Conservation (phyloP, 2,329 filamentous ascomycete genomes). For the Penicillium hordei region DNA sequence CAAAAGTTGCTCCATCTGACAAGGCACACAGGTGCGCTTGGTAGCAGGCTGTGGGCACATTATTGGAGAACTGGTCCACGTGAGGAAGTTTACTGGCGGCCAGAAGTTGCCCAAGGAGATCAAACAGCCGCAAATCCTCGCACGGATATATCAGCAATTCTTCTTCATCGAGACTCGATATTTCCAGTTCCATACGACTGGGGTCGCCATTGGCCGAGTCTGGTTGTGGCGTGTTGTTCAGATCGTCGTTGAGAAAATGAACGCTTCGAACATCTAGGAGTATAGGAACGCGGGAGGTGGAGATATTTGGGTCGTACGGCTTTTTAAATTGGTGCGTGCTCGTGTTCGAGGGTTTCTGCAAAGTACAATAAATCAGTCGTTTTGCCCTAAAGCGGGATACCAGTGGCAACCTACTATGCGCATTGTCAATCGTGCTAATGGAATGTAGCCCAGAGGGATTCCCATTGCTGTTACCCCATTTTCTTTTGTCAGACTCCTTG, state of each 20-base stretch:
- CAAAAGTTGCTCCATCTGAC: slow-evolving; percentile 22
- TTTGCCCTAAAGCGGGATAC: slow-evolving; percentile 3
- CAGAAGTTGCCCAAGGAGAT: slow-evolving; percentile 27
- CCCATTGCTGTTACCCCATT: slow-evolving; percentile 18
- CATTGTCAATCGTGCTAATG: slow-evolving; percentile 32
- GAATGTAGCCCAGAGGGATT: slow-evolving; percentile 34
- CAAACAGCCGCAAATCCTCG: slow-evolving; percentile 15
- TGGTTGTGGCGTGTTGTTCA: neutral
- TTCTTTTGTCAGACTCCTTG: slow-evolving; percentile 19
- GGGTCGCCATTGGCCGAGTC: slow-evolving; percentile 2
- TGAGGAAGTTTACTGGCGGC: slow-evolving; percentile 22
- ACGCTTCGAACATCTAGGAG: slow-evolving; percentile 15
- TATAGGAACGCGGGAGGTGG: slow-evolving; percentile 21
- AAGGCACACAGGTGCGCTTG: slow-evolving; percentile 28
- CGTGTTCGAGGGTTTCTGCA: slow-evolving; percentile 21
- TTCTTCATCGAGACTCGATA: slow-evolving; percentile 15
- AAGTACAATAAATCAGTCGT: slow-evolving; percentile 2
- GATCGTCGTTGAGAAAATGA: neutral
- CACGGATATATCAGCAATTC: slow-evolving; percentile 22
- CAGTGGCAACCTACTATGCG: slow-evolving; percentile 31
- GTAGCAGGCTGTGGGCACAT: slow-evolving; percentile 31
- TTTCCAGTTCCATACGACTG: slow-evolving; percentile 24
- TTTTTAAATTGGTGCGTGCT: neutral
- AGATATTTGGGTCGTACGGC: neutral
- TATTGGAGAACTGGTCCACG: slow-evolving; percentile 28